These are phyloP conservation scores for Phoenix dactylifera DNA, from an alignment of 176 grass and related monocot genomes.

Conservation along the genomic window DNA sequence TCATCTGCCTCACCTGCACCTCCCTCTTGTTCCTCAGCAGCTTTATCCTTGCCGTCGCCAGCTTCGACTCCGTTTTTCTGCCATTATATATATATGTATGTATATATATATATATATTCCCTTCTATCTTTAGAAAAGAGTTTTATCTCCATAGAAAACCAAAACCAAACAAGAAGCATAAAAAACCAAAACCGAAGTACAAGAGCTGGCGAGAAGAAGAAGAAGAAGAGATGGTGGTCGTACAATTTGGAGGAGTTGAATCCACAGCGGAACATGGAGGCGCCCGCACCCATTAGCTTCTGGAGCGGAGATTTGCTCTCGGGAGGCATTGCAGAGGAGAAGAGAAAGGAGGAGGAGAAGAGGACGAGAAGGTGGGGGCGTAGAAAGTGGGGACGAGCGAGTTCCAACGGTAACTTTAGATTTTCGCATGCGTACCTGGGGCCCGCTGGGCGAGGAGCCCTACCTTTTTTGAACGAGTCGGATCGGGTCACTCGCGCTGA, in stretches of 20 bases:
- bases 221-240: neutral
- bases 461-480: no score
- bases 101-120: no score
- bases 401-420: no score
- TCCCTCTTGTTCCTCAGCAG: constrained; percentile 66
- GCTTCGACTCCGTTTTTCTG: constrained; percentile 87
- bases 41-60: constrained; percentile 83
- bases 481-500: no score
- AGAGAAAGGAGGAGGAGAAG: neutral
- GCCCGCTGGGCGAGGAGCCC: no score
- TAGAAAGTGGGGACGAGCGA: no score
- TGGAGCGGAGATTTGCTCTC: constrained; percentile 2
- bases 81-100: constrained; percentile 1
- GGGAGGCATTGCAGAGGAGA: neutral
- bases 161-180: neutral
- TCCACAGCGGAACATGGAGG: constrained; percentile 32
- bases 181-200: neutral
- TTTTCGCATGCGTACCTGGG: no score
- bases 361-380: no score
- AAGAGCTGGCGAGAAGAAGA: neutral
- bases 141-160: neutral
- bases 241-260: constrained; percentile 89
- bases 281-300: neutral
- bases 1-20: constrained; percentile 75
- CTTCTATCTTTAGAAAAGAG: no score